A percentile compares a stretch with the other conserved stretches of the same genome.
Evolutionary conservation across 176 grass and related monocot genomes (phyloP).

Genomic region (Lolium multiflorum): DNA sequence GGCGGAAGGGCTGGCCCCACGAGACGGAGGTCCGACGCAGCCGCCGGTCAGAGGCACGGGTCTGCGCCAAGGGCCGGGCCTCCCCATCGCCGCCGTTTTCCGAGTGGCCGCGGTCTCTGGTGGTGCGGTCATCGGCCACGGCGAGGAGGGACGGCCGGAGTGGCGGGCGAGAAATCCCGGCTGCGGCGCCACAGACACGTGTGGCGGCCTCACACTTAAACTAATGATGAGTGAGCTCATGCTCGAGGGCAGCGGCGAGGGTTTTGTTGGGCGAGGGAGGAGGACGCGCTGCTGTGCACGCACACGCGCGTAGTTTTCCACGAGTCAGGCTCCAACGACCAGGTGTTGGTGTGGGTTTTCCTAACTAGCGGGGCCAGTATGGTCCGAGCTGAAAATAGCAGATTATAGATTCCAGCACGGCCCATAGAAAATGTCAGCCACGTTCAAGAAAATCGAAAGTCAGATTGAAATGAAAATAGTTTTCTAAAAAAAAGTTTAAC

Average conservation of each 20-base stretch:
- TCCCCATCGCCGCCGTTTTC: constrained; percentile 32
- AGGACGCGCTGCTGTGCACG: no score
- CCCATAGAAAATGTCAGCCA: no score
- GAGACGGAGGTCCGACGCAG: not conserved
- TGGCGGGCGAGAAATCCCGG: not conserved
- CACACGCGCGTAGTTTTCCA: no score
- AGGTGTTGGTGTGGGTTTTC: no score
- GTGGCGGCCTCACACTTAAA: constrained; percentile 33
- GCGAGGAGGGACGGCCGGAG: not conserved
- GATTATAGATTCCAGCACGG: no score
- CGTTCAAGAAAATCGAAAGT: no score
- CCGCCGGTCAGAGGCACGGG: not conserved
- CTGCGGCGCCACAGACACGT: not conserved
- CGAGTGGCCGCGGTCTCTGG: constrained; percentile 13
- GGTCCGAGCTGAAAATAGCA: no score
- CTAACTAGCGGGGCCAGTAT: no score
- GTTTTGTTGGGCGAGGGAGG: no score
- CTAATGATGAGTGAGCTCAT: constrained; percentile 18
- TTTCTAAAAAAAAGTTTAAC: no score
- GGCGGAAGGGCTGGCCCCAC: not conserved
- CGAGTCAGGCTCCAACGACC: no score
- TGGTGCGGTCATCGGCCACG: not conserved
- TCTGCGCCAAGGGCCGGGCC: constrained; percentile 40
- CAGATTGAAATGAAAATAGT: no score
- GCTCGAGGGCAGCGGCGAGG: not conserved